Conservation (phyloP, 345 rosid genomes). For the Salix dunnii region DNA sequence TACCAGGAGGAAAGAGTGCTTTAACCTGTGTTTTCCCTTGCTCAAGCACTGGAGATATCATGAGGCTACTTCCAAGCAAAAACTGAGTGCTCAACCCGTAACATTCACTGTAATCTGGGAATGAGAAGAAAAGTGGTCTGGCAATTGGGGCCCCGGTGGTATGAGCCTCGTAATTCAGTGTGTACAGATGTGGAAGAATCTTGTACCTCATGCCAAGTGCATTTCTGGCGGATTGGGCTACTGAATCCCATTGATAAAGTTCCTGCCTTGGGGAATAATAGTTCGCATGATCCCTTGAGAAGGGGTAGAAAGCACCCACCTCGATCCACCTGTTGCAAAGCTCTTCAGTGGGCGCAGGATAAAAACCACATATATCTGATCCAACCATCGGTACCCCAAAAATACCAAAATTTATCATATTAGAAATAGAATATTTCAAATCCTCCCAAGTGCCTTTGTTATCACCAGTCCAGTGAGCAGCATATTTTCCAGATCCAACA, state of each 20-base stretch:
- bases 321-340: slow-evolving; percentile 98
- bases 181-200: slow-evolving; percentile 81
- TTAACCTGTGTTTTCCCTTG: slow-evolving; percentile 60
- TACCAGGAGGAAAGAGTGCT: slow-evolving; percentile 86
- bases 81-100: slow-evolving; percentile 86
- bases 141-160: slow-evolving; percentile 78
- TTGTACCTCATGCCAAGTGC: slow-evolving; percentile 95
- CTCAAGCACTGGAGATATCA: slow-evolving; percentile 92
- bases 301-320: slow-evolving; percentile 90
- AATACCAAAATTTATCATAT: slow-evolving; percentile 83
- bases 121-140: slow-evolving; percentile 95
- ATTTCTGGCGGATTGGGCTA: slow-evolving; percentile 77
- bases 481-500: slow-evolving; percentile 86
- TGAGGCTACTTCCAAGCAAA: slow-evolving; percentile 76
- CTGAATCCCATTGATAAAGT: slow-evolving; percentile 91
- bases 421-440: slow-evolving; percentile 80
- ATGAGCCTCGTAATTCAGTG: slow-evolving; percentile 77
- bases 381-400: slow-evolving; percentile 99
- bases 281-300: slow-evolving; percentile 93
- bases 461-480: slow-evolving; percentile 98
- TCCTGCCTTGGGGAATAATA: slow-evolving; percentile 91
- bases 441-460: slow-evolving; percentile 92
- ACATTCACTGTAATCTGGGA: slow-evolving; percentile 57
- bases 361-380: slow-evolving; percentile 91
- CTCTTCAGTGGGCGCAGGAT: slow-evolving; percentile 87